Base-by-base conservation (phyloP, 768 basidiomycete species). In the Agrocybe pediades region DNA sequence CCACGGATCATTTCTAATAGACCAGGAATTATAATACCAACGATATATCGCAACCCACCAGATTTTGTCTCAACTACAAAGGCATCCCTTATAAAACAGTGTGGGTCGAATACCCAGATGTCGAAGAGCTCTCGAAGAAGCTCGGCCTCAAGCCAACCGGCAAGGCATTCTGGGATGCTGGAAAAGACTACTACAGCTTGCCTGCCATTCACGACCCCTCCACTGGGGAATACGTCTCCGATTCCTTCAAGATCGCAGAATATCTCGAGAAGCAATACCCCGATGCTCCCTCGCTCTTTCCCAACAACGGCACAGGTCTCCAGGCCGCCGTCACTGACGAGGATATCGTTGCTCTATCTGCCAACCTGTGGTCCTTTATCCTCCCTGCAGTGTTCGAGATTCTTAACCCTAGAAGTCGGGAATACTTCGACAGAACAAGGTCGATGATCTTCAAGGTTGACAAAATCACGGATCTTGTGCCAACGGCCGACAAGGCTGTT, bases 191-290 rank as follows among this genome's bases (percentile, higher is more conserved):
- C 21, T 77, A 77, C 61, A 76, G 75, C 9, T 53, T 77, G 20
- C 78, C 78, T 26, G 71, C 71, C 45, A 73, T 77, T 50, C 58
- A 69, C 46, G 77, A 80, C 51, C 67, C 72, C 25, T 63, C 62
- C 30, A 77, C 70, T 7, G 64, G 65, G 1, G 23, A 23, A 23
- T 53, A 66, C 9, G 40, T 83, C 36, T 56, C 72, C 9, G 78
- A 82, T 24, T 82, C 81, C 0, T 51, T 66, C 19, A 57, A 54
- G 27, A 83, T 84, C 51, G 79, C 76, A 0, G 60, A 68, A 16
- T 82, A 84, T 62, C 69, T 84, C 46, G 81, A 84, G 46, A 66
- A 70, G 2, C 68, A 69, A 2, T 83, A 81, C 60, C 80, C 82
- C 0, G 65, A 71, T 40, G 71, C 74, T 0, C 75, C 74, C 3